A percentile compares a stretch with the other conserved stretches of the same genome.
Evolutionary conservation across 192 early-diverging fungal genomes (phyloP).

Genomic region (Backusella parvicylindrica): DNA sequence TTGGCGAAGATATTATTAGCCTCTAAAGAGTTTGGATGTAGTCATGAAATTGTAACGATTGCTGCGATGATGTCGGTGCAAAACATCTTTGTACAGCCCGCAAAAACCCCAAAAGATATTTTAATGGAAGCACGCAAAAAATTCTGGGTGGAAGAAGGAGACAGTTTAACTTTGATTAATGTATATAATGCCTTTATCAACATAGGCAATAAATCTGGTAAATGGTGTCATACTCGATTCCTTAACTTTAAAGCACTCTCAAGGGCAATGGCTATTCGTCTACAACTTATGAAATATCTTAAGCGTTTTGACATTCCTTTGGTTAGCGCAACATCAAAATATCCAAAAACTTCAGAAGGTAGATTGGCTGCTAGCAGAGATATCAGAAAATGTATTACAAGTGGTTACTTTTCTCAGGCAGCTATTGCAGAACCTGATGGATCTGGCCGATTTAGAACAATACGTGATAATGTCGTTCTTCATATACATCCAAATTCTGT

Average conservation of each 20-base stretch:
- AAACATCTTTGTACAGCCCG: slow-evolving; percentile 46
- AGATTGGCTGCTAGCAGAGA: slow-evolving; percentile 40
- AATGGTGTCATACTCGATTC: slow-evolving; percentile 87
- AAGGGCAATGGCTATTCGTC: slow-evolving; percentile 79
- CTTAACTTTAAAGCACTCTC: slow-evolving; percentile 77
- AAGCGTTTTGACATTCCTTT: slow-evolving; percentile 28
- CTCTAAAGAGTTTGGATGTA: slow-evolving; percentile 59
- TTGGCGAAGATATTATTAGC: slow-evolving; percentile 65
- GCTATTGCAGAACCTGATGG: slow-evolving; percentile 66
- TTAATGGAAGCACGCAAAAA: slow-evolving; percentile 58
- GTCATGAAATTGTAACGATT: slow-evolving; percentile 74
- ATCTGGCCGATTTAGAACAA: slow-evolving; percentile 52
- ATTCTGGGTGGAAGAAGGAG: slow-evolving; percentile 78
- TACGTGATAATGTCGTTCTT: slow-evolving; percentile 55
- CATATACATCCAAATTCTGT: slow-evolving; percentile 92
- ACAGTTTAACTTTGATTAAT: slow-evolving; percentile 60
- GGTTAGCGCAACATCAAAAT: slow-evolving; percentile 33
- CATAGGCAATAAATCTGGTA: slow-evolving; percentile 45
- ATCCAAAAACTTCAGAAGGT: slow-evolving; percentile 31
- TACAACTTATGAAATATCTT: slow-evolving; percentile 82
- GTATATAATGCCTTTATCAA: slow-evolving; percentile 78
- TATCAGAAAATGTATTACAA: slow-evolving; percentile 67
- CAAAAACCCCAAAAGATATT: slow-evolving; percentile 30
- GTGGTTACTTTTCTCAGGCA: slow-evolving; percentile 76
- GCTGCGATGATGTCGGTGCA: slow-evolving; percentile 79